phyloP scores from a whole-genome alignment of 179 eudicot species.

The Vitellaria paradoxa region DNA sequence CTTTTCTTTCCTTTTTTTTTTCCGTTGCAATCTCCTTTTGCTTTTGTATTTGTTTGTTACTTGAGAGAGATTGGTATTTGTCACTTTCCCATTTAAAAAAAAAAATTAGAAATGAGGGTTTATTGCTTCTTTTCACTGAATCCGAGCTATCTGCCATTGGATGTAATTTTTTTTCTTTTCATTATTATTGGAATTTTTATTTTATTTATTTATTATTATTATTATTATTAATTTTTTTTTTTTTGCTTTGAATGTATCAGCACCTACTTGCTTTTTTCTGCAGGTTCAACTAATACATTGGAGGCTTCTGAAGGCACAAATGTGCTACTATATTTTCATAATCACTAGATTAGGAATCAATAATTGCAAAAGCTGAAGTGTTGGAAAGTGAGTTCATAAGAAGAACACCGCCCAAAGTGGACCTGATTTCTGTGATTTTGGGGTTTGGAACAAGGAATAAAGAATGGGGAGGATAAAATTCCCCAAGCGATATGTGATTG shows the following conservation, averaged over 20 bases:
- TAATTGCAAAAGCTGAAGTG: constrained; percentile 5
- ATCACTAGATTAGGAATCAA: neutral
- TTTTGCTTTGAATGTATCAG: neutral
- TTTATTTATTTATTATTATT: no score
- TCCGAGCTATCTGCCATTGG: no score
- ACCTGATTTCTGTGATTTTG: neutral
- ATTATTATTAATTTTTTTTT: no score
- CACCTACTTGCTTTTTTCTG: neutral
- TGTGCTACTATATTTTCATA: neutral
- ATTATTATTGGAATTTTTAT: neutral
- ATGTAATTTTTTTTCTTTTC: neutral
- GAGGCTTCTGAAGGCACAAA: constrained; percentile 1
- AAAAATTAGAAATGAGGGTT: no score
- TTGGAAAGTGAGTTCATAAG: neutral
- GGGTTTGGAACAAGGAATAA: neutral
- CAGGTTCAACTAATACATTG: neutral
- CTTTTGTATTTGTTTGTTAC: no score
- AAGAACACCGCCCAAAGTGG: neutral
- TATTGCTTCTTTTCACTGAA: no score
- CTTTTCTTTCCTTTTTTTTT: neutral
- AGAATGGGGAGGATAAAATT: constrained; percentile 30
- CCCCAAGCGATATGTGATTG: constrained; percentile 79
- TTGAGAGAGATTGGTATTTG: no score
- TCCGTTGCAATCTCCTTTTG: neutral
- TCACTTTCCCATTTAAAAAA: no score